Evolutionary conservation across 768 basidiomycete genomes (phyloP).

Genomic region (Termitomyces sp.): DNA sequence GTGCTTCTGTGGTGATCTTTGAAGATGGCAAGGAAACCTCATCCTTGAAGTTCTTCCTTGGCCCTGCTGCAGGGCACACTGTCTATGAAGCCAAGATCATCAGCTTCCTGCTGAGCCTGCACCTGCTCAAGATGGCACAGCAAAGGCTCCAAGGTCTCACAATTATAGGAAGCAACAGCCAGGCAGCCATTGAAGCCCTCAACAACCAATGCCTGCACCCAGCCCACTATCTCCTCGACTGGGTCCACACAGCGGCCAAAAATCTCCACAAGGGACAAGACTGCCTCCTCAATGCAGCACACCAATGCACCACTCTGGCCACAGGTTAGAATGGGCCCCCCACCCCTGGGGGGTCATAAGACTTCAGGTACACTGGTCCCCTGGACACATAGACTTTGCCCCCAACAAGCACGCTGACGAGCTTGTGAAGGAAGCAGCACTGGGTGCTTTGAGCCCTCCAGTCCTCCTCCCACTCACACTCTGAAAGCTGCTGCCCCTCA

Average conservation of each 20-base stretch:
- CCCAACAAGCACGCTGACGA: slow-evolving; percentile 5
- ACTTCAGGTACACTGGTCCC: slow-evolving; percentile 5
- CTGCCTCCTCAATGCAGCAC: not conserved
- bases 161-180: too few relatives aligned
- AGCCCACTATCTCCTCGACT: too few relatives aligned
- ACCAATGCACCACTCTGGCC: not conserved
- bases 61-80: too few relatives aligned
- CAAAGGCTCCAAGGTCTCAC: too few relatives aligned
- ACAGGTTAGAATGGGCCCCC: not conserved
- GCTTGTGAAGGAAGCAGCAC: not conserved
- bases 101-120: too few relatives aligned
- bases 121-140: too few relatives aligned
- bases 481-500: slow-evolving; percentile 2
- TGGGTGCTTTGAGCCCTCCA: not conserved
- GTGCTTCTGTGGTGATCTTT: too few relatives aligned
- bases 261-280: not conserved
- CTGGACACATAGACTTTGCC: slow-evolving; percentile 1
- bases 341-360: not conserved
- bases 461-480: not conserved
- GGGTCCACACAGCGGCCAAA: not conserved
- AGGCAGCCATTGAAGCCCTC: too few relatives aligned
- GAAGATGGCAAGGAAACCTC: too few relatives aligned
- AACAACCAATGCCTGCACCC: too few relatives aligned
- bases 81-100: too few relatives aligned
- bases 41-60: too few relatives aligned